A percentile compares a stretch with the other conserved stretches of the same genome.
Conservation (phyloP, 805 yeast genomes). For the Ogataea allantospora region DNA sequence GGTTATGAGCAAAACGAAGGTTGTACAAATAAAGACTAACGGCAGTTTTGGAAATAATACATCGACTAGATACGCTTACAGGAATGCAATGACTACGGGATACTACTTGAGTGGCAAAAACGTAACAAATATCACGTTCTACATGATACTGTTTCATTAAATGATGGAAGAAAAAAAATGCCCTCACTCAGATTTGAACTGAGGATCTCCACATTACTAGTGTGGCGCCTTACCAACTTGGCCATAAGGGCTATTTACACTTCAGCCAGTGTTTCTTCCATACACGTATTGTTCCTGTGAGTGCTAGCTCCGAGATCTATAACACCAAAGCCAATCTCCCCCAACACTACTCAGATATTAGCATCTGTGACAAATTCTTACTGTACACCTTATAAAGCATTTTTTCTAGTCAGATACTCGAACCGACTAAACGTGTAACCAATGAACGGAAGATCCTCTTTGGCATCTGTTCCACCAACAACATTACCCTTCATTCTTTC, state of each 20-base stretch:
- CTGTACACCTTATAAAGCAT: conserved; percentile 38
- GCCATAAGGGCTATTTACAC: conserved; percentile 30
- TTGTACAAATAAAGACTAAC: neutral
- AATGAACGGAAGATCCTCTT: conserved; percentile 93
- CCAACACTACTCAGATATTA: too few relatives aligned
- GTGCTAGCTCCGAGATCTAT: too few relatives aligned
- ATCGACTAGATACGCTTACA: neutral
- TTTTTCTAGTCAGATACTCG: conserved; percentile 82
- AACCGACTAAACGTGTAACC: conserved; percentile 96
- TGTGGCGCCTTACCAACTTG: conserved; percentile 38
- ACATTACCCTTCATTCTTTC: conserved; percentile 49
- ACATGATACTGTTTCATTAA: neutral
- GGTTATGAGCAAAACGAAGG: conserved; percentile 7
- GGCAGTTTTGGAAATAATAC: neutral
- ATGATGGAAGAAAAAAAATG: conserved; percentile 12
- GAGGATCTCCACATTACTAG: conserved; percentile 38
- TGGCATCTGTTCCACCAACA: conserved; percentile 44
- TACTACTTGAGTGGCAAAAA: neutral
- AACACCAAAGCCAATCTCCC: too few relatives aligned
- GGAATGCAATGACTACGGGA: too few relatives aligned
- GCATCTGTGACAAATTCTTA: neutral
- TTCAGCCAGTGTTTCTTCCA: too few relatives aligned
- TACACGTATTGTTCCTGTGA: too few relatives aligned
- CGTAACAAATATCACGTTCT: neutral
- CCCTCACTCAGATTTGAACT: conserved; percentile 36